Evolutionary conservation across 305 asterid species (phyloP).

Genomic region (Solanum hybrid): DNA sequence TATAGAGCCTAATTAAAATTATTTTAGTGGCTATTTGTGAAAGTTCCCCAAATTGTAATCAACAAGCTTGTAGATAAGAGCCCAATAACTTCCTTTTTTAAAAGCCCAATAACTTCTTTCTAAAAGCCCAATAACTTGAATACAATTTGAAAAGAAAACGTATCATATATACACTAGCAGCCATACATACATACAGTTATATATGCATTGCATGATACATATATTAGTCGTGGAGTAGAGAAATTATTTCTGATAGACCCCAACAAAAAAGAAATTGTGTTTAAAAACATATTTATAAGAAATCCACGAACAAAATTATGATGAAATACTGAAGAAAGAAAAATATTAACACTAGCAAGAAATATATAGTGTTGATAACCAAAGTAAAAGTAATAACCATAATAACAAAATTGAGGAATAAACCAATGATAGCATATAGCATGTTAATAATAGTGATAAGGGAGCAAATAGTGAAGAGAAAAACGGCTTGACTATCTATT

Average conservation of each 20-base stretch:
- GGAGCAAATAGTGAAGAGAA: background rate
- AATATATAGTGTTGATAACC: background rate
- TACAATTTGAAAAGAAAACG: background rate
- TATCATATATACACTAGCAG: background rate
- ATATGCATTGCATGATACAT: background rate
- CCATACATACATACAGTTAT: background rate
- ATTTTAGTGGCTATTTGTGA: too few relatives aligned
- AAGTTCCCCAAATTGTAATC: background rate
- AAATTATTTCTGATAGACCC: background rate
- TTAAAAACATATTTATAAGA: background rate
- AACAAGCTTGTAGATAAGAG: background rate
- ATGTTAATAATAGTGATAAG: background rate
- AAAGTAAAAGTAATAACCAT: background rate
- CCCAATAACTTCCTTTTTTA: background rate
- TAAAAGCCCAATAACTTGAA: background rate
- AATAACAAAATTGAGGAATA: background rate
- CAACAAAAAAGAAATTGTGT: accelerated
- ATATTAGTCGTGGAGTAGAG: background rate
- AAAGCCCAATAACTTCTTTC: background rate
- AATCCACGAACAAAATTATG: background rate
- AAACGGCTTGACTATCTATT: too few relatives aligned
- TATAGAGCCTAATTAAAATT: too few relatives aligned
- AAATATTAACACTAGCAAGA: background rate
- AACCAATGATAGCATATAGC: background rate
- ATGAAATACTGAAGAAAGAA: background rate